Percentiles rank a stretch among this genome's conserved stretches.
phyloP scores from a whole-genome alignment of 2,329 filamentous ascomycete genomes.

The Bipolaris bicolor region DNA sequence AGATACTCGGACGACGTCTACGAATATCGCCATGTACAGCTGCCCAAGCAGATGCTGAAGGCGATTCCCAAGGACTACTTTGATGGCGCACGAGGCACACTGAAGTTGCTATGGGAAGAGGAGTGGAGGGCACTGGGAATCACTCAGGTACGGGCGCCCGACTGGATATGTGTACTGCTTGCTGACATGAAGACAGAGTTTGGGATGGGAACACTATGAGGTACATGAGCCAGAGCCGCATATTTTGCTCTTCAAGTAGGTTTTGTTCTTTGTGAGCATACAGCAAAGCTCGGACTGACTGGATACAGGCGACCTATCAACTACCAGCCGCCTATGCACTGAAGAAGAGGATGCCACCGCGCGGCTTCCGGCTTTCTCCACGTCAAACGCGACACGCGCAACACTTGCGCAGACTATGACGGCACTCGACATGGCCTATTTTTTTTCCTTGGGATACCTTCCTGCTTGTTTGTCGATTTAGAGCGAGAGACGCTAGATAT shows the following conservation, averaged over 20 bases:
- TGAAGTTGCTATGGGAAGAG: constrained; percentile 97
- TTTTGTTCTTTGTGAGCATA: constrained; percentile 25
- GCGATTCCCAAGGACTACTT: constrained; percentile 95
- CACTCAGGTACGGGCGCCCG: constrained; percentile 73
- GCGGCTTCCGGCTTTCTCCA: constrained; percentile 9
- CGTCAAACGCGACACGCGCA: constrained; percentile 16
- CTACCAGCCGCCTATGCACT: constrained; percentile 71
- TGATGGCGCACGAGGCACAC: constrained; percentile 82
- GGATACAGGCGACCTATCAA: constrained; percentile 75
- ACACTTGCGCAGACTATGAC: constrained; percentile 9
- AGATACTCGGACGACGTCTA: constrained; percentile 93
- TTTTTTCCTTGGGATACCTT: constrained; percentile 23
- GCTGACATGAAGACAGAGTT: constrained; percentile 66
- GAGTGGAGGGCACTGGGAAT: constrained; percentile 98
- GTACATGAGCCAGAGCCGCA: constrained; percentile 98
- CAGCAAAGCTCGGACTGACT: constrained; percentile 14
- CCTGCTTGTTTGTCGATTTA: constrained; percentile 42
- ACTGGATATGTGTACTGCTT: background rate
- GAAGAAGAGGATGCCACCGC: constrained; percentile 18
- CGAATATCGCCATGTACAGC: constrained; percentile 96
- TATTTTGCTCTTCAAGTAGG: constrained; percentile 97
- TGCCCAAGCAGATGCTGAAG: constrained; percentile 98
- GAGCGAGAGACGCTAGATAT: constrained; percentile 44
- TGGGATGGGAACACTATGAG: constrained; percentile 99
- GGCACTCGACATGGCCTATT: constrained; percentile 21